A percentile compares a stretch with the other conserved stretches of the same genome.
Conservation (phyloP, 345 rosid species). For the Garcia nutans region DNA sequence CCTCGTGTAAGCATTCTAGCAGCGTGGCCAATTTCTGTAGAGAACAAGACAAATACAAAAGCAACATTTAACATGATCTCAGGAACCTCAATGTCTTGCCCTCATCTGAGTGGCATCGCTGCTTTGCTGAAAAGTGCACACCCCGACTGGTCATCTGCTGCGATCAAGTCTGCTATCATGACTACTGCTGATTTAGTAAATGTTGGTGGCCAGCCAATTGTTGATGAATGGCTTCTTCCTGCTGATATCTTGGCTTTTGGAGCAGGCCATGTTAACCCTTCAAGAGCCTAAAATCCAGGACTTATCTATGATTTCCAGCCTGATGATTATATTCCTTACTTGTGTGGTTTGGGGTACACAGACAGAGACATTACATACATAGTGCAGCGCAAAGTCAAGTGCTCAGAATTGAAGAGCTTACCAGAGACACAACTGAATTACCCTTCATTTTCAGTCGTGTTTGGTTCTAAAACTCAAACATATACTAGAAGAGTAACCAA, state of each 20-base stretch:
- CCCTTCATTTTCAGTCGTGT: conserved; percentile 45
- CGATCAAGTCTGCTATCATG: conserved; percentile 58
- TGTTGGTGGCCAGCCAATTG: neutral
- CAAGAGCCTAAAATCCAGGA: conserved; percentile 44
- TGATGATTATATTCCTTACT: conserved; percentile 22
- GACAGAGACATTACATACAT: no score
- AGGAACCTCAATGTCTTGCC: conserved; percentile 67
- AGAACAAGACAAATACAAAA: neutral
- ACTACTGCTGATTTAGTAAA: conserved; percentile 32
- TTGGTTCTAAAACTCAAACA: conserved; percentile 36
- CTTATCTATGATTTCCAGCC: conserved; percentile 39
- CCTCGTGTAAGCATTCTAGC: conserved; percentile 27
- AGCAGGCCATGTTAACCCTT: conserved; percentile 48
- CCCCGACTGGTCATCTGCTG: conserved; percentile 59
- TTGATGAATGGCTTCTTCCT: conserved; percentile 11
- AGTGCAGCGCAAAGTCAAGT: no score
- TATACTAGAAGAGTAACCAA: conserved; percentile 46
- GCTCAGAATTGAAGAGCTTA: neutral
- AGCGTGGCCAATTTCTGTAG: conserved; percentile 18
- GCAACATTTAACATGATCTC: conserved; percentile 23
- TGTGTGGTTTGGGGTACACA: conserved; percentile 16
- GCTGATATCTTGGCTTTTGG: conserved; percentile 51
- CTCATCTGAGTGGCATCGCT: conserved; percentile 55
- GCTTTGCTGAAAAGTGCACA: conserved; percentile 56
- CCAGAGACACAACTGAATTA: conserved; percentile 32